Base-by-base conservation (phyloP, 306 rosid species). In the Leucaena leucocephala region DNA sequence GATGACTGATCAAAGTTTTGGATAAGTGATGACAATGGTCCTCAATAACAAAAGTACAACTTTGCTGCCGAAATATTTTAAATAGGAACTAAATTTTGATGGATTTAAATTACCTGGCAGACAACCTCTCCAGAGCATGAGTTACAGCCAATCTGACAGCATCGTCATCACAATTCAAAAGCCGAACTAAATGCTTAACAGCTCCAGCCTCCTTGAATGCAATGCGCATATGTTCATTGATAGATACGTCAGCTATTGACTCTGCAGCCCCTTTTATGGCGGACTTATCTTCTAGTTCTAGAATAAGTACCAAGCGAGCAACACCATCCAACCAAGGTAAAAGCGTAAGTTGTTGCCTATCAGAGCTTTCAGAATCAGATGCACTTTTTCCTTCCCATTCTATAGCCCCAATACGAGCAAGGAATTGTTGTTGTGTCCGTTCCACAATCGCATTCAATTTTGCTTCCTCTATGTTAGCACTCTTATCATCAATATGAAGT, bases 131-230 rank as follows among this genome's bases (percentile, higher is more conserved):
- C 76, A 94, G 79, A 77, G 98, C 96, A 81, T 74, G 89, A 71
- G 78, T 54, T 15, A 52, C 90, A 1, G 91, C 90, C 83, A 88
- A 80, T 85, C 79, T 83, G 52, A 90, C 81, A 52, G 84, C 84
- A 81, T 81, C 40, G 75, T 89, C 88, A 67, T 85, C 69, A 71
- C 43, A 50, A 65, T 70, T 82, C 79, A 92, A 85, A 68, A 88
- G 92, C 77, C 72, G 87, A 64, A 94, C 84, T 75, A 94, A 86
- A 78, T 86, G 85, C 76, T 80, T 92, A 46, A 92, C 70, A 72
- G 93, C 97, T 68, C 98, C 98, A 70, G 98, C 98, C 81, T 94
- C 98, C 87, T 85, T 94, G 84, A 94, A 94, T 62, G 94, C 90
- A 76, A 85, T 71, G 62, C 97, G 87, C 88, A 92, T 87, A 63